phyloP scores from a whole-genome alignment of 2,329 filamentous ascomycete species.

The Knufia petricola region DNA sequence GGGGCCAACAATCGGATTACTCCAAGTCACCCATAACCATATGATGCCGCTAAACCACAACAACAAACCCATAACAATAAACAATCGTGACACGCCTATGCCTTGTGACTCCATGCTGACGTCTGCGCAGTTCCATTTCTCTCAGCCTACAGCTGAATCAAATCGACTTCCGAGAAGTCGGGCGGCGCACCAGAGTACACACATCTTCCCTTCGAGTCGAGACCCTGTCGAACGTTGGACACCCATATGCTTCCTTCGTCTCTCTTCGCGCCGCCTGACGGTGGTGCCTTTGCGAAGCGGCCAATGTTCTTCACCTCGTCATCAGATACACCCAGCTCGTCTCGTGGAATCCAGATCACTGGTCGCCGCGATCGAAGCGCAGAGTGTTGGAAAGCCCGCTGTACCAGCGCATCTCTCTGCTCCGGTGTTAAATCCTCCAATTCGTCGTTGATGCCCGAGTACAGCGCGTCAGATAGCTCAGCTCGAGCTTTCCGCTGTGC shows the following conservation, averaged over 20 bases:
- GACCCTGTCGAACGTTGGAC: slow-evolving; percentile 80
- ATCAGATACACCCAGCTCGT: slow-evolving; percentile 81
- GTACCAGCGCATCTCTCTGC: slow-evolving; percentile 74
- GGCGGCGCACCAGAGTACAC: slow-evolving; percentile 78
- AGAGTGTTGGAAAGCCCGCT: slow-evolving; percentile 81
- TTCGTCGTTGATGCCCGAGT: slow-evolving; percentile 80
- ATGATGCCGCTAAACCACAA: neutral
- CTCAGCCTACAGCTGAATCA: slow-evolving; percentile 59
- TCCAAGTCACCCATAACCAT: neutral
- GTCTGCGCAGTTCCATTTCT: neutral
- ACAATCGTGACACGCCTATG: neutral
- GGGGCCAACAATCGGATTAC: too few species aligned
- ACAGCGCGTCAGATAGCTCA: slow-evolving; percentile 67
- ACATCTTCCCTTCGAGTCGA: slow-evolving; percentile 74
- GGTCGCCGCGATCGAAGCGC: slow-evolving; percentile 77
- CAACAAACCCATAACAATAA: neutral
- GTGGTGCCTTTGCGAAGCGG: slow-evolving; percentile 46
- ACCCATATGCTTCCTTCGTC: slow-evolving; percentile 62
- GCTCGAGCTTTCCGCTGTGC: slow-evolving; percentile 50
- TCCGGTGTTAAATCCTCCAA: slow-evolving; percentile 88
- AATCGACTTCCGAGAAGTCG: slow-evolving; percentile 78
- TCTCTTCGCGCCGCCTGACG: slow-evolving; percentile 30
- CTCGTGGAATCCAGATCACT: slow-evolving; percentile 86
- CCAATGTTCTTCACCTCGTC: slow-evolving; percentile 78
- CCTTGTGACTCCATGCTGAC: too few species aligned